Evolutionary conservation across 495 filamentous ascomycete genomes (phyloP).

Genomic region (Penicillium diatomitis): DNA sequence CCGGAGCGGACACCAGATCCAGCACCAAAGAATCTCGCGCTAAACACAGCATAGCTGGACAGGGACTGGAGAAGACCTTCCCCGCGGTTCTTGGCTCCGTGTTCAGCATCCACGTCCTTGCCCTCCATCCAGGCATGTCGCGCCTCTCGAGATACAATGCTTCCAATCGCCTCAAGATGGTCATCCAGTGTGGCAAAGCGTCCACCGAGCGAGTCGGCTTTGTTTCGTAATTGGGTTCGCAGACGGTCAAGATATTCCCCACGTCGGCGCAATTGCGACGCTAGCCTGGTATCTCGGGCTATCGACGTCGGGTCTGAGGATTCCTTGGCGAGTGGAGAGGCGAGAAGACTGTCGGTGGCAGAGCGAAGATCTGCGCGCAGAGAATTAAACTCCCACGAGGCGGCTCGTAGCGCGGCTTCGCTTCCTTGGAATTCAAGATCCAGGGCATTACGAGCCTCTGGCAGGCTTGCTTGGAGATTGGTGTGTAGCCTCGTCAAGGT

Average conservation of each 20-base stretch:
- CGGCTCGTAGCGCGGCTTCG: conserved; percentile 25
- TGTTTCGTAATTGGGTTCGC: conserved; percentile 26
- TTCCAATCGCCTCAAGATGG: conserved; percentile 32
- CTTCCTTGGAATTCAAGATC: conserved; percentile 36
- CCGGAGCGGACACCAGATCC: background rate
- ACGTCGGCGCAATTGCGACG: conserved; percentile 26
- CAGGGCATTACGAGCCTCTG: conserved; percentile 27
- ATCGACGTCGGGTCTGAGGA: conserved; percentile 3
- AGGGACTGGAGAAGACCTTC: conserved; percentile 11
- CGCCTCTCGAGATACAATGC: conserved; percentile 23
- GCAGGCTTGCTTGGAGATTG: conserved; percentile 23
- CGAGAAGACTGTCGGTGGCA: conserved; percentile 29
- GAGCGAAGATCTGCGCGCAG: conserved; percentile 34
- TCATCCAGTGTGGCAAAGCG: conserved; percentile 35
- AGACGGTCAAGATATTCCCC: conserved; percentile 32
- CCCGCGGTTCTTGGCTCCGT: background rate
- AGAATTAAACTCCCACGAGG: conserved; percentile 30
- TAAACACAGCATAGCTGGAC: conserved; percentile 10
- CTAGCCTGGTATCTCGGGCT: conserved; percentile 22
- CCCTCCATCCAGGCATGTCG: conserved; percentile 6
- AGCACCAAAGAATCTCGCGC: conserved; percentile 4
- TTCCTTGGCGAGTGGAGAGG: conserved; percentile 13
- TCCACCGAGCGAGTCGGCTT: conserved; percentile 25
- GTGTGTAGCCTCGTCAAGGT: conserved; percentile 23
- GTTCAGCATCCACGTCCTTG: background rate